Evolutionary conservation across 106 monocot species (phyloP).

Genomic region (Xerophyta viscosa): DNA sequence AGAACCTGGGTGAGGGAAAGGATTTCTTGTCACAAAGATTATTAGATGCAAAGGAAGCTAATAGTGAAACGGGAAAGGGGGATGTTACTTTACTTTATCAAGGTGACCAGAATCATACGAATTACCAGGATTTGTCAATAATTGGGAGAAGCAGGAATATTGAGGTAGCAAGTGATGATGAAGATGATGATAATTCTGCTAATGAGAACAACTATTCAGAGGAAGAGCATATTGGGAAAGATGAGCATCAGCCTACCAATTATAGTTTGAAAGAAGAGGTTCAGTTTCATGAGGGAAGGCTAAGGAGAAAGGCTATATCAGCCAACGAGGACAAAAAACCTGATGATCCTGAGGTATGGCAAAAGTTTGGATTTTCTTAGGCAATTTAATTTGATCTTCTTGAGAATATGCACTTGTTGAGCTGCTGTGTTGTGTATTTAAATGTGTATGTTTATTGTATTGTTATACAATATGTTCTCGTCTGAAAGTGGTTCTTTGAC

Average conservation of each 20-base stretch:
- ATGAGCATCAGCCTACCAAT: conserved; percentile 10
- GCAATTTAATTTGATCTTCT: too few species aligned
- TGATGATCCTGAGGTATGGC: conserved; percentile 4
- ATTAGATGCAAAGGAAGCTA: background rate
- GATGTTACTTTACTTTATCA: conserved; percentile 2
- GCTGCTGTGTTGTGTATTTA: too few species aligned
- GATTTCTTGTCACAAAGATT: background rate
- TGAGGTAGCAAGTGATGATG: conserved; percentile 10
- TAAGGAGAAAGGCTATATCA: conserved; percentile 79
- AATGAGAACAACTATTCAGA: conserved; percentile 29
- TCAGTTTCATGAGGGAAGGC: conserved; percentile 63
- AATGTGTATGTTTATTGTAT: too few species aligned
- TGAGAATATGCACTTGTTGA: too few species aligned
- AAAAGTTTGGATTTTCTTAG: too few species aligned
- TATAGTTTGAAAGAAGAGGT: conserved; percentile 49
- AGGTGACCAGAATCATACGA: conserved; percentile 5
- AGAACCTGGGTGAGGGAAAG: conserved; percentile 16
- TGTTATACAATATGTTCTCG: too few species aligned
- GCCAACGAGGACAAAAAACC: conserved; percentile 17
- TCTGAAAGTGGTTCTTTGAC: too few species aligned
- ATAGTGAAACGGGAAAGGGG: conserved; percentile 9
- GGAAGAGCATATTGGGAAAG: conserved; percentile 26
- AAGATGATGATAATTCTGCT: conserved; percentile 23
- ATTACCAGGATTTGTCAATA: conserved; percentile 4
- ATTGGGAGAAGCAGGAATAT: conserved; percentile 12